Evolutionary conservation across 768 basidiomycete species (phyloP), one percentile per base, ranked within the genome.

Genomic region (Tricholoma furcatifolium): DNA sequence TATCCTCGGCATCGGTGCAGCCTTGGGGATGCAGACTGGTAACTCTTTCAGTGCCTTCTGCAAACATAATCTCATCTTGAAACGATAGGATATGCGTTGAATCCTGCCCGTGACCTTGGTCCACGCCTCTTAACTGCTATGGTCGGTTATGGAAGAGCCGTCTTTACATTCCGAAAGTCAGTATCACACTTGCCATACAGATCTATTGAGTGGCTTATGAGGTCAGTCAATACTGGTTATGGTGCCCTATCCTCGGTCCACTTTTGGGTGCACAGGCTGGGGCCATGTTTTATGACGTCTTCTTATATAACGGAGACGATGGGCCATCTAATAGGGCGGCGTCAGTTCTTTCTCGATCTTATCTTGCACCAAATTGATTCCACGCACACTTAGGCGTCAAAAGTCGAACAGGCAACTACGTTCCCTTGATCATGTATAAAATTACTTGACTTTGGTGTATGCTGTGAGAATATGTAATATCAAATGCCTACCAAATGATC

Each of bases 121-220:
- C 88, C 88, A 6, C 77, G 88, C 23, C 67, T 90, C 46, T 66
- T 88, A 59, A 86, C 85, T 1, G 78, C 87, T 4, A 83, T 88
- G 76, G 85, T 79, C 7, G 88, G 87, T 2, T 90, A 87, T 59
- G 86, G 86, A 30, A 73, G 65, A 34, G 63, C 67, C 47, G 72
- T 77, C 8, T 77, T 67, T 53, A 70, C 67, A 10, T 76, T 70
- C 56, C 63, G 74, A 57, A 72, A 69, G 74, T 80, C 66, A 42
- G 79, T 66, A 65, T 59, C 64, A 39, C 35, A 17, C 12, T 42
- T 12, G 23, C 36, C 23, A 40, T 30, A 15, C 24, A 20, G 8
- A n/a, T n/a, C n/a, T 27, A 27, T 7, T 11, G 35, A 3, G 23
- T 24, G 34, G 23, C 42, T 36, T 2, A 35, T 65, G 59, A 64